Conservation (phyloP, 2,329 filamentous ascomycete species). For the Talaromyces funiculosus region DNA sequence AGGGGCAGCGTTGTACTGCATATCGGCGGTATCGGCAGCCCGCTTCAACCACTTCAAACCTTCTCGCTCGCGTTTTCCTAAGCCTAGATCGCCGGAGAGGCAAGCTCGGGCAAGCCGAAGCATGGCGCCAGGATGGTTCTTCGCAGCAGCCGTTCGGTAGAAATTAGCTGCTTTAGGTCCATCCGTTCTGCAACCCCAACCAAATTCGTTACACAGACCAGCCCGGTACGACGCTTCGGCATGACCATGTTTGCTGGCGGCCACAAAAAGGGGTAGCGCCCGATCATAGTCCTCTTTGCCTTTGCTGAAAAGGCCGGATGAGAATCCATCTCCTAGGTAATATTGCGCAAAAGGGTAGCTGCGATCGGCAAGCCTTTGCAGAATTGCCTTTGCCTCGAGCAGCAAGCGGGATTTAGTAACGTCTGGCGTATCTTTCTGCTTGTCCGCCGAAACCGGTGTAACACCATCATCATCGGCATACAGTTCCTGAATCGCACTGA, state of each 20-base stretch:
- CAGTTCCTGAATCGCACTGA: constrained; percentile 79
- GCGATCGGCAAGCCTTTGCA: constrained; percentile 77
- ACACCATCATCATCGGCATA: constrained; percentile 40
- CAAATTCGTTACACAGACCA: constrained; percentile 94
- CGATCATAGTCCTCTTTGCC: constrained; percentile 86
- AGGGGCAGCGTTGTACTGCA: constrained; percentile 86
- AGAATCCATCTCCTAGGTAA: constrained; percentile 90
- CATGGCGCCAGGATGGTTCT: constrained; percentile 93
- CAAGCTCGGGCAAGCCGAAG: constrained; percentile 87
- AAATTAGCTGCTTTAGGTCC: constrained; percentile 90
- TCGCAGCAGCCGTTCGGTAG: constrained; percentile 81
- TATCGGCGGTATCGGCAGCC: constrained; percentile 80
- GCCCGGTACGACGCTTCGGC: constrained; percentile 92
- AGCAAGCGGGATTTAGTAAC: constrained; percentile 63
- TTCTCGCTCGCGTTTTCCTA: constrained; percentile 77
- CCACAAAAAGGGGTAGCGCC: constrained; percentile 85
- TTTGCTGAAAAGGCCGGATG: constrained; percentile 91
- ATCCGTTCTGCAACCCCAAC: constrained; percentile 90
- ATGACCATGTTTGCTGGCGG: constrained; percentile 94
- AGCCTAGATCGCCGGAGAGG: constrained; percentile 78
- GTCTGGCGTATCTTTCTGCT: constrained; percentile 20
- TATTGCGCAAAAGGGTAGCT: constrained; percentile 98
- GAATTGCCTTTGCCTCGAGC: constrained; percentile 79
- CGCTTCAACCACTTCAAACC: constrained; percentile 96
- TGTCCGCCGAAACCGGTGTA: constrained; percentile 18